phyloP scores from a whole-genome alignment of 345 rosid genomes.

The Arabis alpina region DNA sequence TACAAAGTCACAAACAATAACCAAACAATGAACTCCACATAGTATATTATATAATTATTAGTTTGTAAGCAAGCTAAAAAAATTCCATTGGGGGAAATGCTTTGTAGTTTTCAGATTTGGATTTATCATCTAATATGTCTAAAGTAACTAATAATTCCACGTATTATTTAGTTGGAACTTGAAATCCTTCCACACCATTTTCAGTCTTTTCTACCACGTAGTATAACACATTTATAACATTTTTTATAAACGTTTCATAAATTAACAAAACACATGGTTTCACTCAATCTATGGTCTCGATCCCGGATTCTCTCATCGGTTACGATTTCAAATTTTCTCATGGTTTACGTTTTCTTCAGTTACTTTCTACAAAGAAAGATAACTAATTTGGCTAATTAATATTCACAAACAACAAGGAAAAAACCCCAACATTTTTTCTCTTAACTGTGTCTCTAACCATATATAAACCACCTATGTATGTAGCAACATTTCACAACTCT shows the following conservation, averaged over 20 bases:
- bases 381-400: not conserved
- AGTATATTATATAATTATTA: not conserved
- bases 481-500: conserved; percentile 22
- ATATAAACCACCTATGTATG: conserved; percentile 19
- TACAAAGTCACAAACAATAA: not conserved
- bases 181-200: conserved; percentile 14
- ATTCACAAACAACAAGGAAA: not conserved
- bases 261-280: conserved; percentile 4
- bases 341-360: conserved; percentile 2
- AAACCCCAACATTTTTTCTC: not conserved
- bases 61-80: not conserved
- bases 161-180: conserved; percentile 1
- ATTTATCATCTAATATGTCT: not conserved
- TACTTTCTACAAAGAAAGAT: conserved; percentile 14
- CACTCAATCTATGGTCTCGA: conserved; percentile 4
- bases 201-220: not conserved
- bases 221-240: not conserved
- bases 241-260: conserved; percentile 22
- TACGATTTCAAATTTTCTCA: not conserved
- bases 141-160: not conserved
- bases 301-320: conserved; percentile 11
- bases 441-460: conserved; percentile 5
- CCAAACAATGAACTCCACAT: not conserved
- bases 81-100: not conserved
- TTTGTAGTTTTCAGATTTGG: conserved; percentile 4